Conservation (phyloP, 2,329 filamentous ascomycete species). For the Elsinoe ampelina region DNA sequence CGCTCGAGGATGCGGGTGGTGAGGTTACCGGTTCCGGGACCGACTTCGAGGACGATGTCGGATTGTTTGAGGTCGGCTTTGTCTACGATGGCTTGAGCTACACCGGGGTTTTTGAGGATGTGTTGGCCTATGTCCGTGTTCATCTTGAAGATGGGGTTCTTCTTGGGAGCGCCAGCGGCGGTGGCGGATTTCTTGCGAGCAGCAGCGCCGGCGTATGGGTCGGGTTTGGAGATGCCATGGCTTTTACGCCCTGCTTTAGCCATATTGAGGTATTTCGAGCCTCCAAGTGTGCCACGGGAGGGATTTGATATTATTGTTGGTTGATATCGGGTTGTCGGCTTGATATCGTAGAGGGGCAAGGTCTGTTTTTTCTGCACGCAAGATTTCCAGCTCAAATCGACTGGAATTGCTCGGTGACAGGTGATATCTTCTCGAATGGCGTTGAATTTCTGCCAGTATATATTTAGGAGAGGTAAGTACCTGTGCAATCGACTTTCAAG, state of each 20-base stretch:
- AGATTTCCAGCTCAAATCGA: not conserved
- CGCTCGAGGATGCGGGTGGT: conserved; percentile 84
- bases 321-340: not conserved
- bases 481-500: too few species aligned
- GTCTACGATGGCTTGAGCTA: conserved; percentile 70
- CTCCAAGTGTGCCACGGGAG: not conserved
- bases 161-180: conserved; percentile 26
- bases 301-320: not conserved
- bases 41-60: conserved; percentile 82
- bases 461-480: not conserved
- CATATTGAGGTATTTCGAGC: conserved; percentile 28
- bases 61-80: conserved; percentile 88
- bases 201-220: conserved; percentile 38
- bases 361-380: not conserved
- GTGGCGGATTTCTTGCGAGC: conserved; percentile 39
- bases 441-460: not conserved
- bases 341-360: not conserved
- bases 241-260: conserved; percentile 33
- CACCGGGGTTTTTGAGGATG: conserved; percentile 85
- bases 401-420: not conserved
- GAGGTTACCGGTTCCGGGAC: conserved; percentile 80
- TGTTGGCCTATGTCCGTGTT: conserved; percentile 85
- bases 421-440: too few species aligned
- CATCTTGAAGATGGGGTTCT: conserved; percentile 93
- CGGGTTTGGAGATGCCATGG: conserved; percentile 30